A percentile compares a stretch with the other conserved stretches of the same genome.
Conservation (phyloP, 805 yeast genomes). For the Candida awuae region DNA sequence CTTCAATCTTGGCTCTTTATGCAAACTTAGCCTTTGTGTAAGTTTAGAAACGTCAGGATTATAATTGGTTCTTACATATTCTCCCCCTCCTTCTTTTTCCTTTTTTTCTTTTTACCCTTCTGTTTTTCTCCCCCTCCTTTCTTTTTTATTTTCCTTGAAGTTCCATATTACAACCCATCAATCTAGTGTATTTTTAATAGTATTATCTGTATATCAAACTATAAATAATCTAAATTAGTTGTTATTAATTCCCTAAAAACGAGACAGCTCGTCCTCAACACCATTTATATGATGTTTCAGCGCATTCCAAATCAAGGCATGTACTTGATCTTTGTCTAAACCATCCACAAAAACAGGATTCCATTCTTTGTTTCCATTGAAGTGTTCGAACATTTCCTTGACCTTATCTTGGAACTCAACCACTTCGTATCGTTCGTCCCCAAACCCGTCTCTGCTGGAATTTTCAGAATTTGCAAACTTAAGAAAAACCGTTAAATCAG, state of each 20-base stretch:
- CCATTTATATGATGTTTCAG: constrained; percentile 19
- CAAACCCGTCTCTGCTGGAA: constrained; percentile 65
- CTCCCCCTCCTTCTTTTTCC: not conserved
- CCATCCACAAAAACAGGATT: constrained; percentile 52
- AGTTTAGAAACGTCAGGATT: not conserved
- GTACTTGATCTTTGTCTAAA: constrained; percentile 49
- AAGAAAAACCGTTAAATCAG: constrained; percentile 76
- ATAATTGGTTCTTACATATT: not conserved
- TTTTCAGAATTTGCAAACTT: constrained; percentile 45
- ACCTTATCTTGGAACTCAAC: constrained; percentile 69
- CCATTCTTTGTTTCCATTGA: constrained; percentile 31
- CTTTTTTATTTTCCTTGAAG: too few relatives aligned
- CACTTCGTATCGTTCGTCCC: constrained; percentile 88
- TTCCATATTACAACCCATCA: too few relatives aligned
- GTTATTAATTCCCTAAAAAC: constrained; percentile 7
- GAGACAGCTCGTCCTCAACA: constrained; percentile 6
- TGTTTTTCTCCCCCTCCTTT: too few relatives aligned
- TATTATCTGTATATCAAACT: not conserved
- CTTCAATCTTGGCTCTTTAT: constrained; percentile 41
- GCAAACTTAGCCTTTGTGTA: constrained; percentile 31
- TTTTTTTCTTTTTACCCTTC: not conserved
- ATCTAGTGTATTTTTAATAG: too few relatives aligned
- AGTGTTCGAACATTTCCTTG: constrained; percentile 44
- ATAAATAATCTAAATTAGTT: too few relatives aligned
- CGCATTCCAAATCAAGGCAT: constrained; percentile 34